Base-by-base conservation (phyloP, 2,329 filamentous ascomycete genomes). In the Bipolaris zeicola region DNA sequence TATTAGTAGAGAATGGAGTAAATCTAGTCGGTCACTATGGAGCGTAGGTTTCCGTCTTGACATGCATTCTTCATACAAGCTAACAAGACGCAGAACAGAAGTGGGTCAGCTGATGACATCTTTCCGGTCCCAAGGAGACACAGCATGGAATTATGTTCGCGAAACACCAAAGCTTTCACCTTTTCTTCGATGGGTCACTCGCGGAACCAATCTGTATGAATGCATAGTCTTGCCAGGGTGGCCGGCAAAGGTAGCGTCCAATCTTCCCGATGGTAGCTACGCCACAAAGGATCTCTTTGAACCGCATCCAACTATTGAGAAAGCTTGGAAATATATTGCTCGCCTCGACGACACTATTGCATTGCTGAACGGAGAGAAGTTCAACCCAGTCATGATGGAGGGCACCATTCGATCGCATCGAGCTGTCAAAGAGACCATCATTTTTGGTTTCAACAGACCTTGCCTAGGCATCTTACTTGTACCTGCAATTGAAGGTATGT, bases 71-170 rank as follows among this genome's bases (percentile, higher is more conserved):
- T 7, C 22, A 34, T 6, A 14, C n/a, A 38, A 31, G 42, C 50
- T 52, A n/a, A 52, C 34, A 18, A 24, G 6, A 24, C 45, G 60
- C 20, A 83, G 80, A 8, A 88, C 86, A 0, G 86, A 89, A 68
- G 84, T 82, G 1, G 86, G 85, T 6, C 84, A 86, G 65, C 73
- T 88, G n/a, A 87, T 87, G 83, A 87, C 84, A 2, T 86, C 84
- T 0, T 82, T 83, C 64, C 77, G 86, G 5, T 76, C 80, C 0
- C 68, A 68, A 1, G 79, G 74, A 1, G 86, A 88, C 67, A 82
- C 80, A 51, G 81, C 78, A 6, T 89, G 86, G 87, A 84, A 86
- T 63, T 89, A 87, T 58, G 72, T 87, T 14, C 75, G 80, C 2
- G 76, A 78, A 1, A 69, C 77, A 2, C 69, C 75, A 1, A 70